Conservation (phyloP, 495 filamentous ascomycete species). For the Podospora pseudopauciseta region DNA sequence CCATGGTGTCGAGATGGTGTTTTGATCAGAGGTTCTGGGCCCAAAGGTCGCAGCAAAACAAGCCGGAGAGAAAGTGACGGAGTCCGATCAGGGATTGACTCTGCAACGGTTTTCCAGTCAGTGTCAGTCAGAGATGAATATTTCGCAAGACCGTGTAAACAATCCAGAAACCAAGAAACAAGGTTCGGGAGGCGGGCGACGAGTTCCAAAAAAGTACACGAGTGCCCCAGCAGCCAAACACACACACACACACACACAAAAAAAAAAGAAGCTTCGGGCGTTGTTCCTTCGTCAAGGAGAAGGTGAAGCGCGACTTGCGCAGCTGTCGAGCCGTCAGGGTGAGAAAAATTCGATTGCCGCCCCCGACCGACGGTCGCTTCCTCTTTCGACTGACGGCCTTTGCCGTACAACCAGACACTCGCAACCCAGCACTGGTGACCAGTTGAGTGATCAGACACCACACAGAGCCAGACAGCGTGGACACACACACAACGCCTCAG, state of each 20-base stretch:
- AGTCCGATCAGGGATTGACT: conserved; percentile 1
- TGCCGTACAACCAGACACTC: not conserved
- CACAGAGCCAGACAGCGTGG: not conserved
- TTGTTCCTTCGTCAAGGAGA: not conserved
- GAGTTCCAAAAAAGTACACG: not conserved
- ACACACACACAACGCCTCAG: not conserved
- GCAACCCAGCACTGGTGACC: not conserved
- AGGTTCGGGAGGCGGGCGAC: not conserved
- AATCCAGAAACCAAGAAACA: not conserved
- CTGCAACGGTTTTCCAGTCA: not conserved
- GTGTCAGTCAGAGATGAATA: not conserved
- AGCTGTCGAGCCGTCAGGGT: not conserved
- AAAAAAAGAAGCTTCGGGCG: not conserved
- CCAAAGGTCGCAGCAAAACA: not conserved
- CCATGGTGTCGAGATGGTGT: conserved; percentile 52
- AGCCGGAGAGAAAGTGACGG: not conserved
- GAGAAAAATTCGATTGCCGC: conserved; percentile 4
- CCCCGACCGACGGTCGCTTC: conserved; percentile 3
- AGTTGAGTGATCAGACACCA: not conserved
- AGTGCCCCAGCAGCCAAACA: not conserved
- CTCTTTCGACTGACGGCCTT: not conserved
- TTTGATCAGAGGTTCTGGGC: not conserved
- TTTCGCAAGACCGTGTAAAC: not conserved
- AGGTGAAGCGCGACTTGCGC: not conserved
- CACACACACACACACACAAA: not conserved